Evolutionary conservation across 106 monocot species (phyloP), one percentile per base, ranked within the genome.

Genomic region (Dioscorea dumetorum): DNA sequence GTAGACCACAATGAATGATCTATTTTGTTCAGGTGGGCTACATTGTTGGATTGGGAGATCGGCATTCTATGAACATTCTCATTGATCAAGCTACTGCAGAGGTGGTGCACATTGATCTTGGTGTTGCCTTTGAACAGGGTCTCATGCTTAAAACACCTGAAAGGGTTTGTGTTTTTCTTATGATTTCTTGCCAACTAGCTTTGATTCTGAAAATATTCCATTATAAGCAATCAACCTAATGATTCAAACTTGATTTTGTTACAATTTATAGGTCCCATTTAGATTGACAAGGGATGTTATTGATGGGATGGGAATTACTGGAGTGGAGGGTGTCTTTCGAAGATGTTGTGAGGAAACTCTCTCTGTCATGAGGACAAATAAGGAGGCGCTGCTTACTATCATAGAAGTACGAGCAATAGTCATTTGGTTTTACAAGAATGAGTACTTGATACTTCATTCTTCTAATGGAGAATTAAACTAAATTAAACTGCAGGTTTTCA

Each of bases 91-190:
- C 80, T 57, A 92, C 89, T 20, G 92, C 97, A 22, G 97, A 97
- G 75, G 89, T 97, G 52, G 84, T 97, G 48, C 97, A 97, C 67
- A 97, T 97, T 53, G 97, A 97, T 73, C 88, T 97, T 72, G 97
- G 97, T 77, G 97, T 97, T 73, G 97, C 97, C 50, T 97, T 97
- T 77, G 97, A 97, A 69, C 97, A 97, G 67, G 97, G 97, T 31
- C 87, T 97, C 23, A 97, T 97, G 97, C 92, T 97, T 74, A 97
- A 97, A 87, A 97, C 97, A 49, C 97, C 97, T 56, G 97, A 97
- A 64, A 81, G 89, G 85, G 97, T 97, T 78, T 64, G 81, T 84
- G 11, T 14, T 65, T 23, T 4, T 53, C 58, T 24, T 49, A 41
- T 41, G 51, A 71, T 59, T 41, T n/a, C 33, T 16, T 28, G 18